Percentiles rank a stretch among this genome's conserved stretches.
Conservation (phyloP, 257 asterid species). For the Anisodus tanguticus region DNA sequence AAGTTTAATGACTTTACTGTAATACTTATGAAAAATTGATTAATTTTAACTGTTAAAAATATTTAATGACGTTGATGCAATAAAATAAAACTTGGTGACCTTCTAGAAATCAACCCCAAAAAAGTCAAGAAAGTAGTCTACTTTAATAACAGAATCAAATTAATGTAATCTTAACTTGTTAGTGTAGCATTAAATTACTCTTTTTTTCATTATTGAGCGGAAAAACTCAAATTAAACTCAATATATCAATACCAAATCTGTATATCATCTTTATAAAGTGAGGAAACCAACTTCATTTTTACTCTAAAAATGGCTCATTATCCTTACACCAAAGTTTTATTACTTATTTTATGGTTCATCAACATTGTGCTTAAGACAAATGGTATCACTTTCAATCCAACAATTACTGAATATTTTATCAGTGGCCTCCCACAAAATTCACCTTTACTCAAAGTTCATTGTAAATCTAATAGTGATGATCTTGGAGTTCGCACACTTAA, state of each 20-base stretch:
- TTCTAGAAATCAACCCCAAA: not conserved
- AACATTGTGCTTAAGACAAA: not conserved
- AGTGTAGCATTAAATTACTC: not conserved
- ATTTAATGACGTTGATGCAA: not conserved
- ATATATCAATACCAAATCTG: not conserved
- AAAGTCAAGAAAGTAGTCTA: not conserved
- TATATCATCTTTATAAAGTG: not conserved
- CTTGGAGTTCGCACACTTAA: not conserved
- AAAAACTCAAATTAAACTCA: not conserved
- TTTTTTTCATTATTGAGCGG: too few relatives aligned
- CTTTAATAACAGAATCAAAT: not conserved
- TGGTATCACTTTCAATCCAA: not conserved
- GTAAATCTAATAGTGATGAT: not conserved
- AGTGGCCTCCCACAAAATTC: not conserved
- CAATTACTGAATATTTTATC: not conserved
- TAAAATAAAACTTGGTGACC: not conserved
- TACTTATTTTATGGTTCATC: slow-evolving; percentile 16
- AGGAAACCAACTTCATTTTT: not conserved
- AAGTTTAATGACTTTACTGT: not conserved
- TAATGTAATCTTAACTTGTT: not conserved
- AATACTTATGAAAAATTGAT: not conserved
- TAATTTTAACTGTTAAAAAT: not conserved
- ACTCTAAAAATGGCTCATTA: slow-evolving; percentile 4
- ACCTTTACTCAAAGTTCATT: not conserved
- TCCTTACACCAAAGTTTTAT: not conserved